Evolutionary conservation across 2,329 filamentous ascomycete species (phyloP).

Genomic region (Teratosphaeriaceae sp.): DNA sequence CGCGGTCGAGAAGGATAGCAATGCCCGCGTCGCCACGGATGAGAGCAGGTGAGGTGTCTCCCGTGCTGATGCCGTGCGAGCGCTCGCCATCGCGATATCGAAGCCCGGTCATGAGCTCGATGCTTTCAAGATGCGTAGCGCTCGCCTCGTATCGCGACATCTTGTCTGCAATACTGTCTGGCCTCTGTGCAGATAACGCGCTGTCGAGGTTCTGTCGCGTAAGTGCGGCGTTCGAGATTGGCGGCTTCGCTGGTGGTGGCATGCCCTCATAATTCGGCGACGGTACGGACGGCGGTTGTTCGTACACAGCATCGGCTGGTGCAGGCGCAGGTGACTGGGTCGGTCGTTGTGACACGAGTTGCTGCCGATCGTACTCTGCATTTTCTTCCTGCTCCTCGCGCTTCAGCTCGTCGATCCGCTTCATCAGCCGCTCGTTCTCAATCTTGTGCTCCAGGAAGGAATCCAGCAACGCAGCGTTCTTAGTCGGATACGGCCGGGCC

Average conservation of each 20-base stretch:
- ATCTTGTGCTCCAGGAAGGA: slow-evolving; percentile 96
- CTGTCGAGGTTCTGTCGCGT: slow-evolving; percentile 77
- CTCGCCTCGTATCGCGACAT: slow-evolving; percentile 73
- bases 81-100: slow-evolving; percentile 84
- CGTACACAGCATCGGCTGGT: slow-evolving; percentile 13
- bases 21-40: slow-evolving; percentile 84
- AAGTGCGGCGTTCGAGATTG: slow-evolving; percentile 58
- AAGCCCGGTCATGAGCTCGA: slow-evolving; percentile 88
- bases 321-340: background rate
- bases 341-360: slow-evolving; percentile 14
- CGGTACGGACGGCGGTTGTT: slow-evolving; percentile 2
- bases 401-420: slow-evolving; percentile 77
- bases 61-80: slow-evolving; percentile 80
- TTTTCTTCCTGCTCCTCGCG: slow-evolving; percentile 77
- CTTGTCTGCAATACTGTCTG: slow-evolving; percentile 76
- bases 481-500: slow-evolving; percentile 82
- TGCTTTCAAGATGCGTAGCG: slow-evolving; percentile 70
- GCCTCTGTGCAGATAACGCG: slow-evolving; percentile 55
- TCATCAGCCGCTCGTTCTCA: slow-evolving; percentile 81
- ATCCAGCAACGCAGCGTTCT: slow-evolving; percentile 77
- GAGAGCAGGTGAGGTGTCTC: slow-evolving; percentile 70
- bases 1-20: slow-evolving; percentile 72
- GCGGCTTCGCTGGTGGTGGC: slow-evolving; percentile 60
- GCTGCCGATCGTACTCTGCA: slow-evolving; percentile 56
- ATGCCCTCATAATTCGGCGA: slow-evolving; percentile 46